Conservation (phyloP, 2,329 filamentous ascomycete genomes). For the Graphiopsis chlorocephala region DNA sequence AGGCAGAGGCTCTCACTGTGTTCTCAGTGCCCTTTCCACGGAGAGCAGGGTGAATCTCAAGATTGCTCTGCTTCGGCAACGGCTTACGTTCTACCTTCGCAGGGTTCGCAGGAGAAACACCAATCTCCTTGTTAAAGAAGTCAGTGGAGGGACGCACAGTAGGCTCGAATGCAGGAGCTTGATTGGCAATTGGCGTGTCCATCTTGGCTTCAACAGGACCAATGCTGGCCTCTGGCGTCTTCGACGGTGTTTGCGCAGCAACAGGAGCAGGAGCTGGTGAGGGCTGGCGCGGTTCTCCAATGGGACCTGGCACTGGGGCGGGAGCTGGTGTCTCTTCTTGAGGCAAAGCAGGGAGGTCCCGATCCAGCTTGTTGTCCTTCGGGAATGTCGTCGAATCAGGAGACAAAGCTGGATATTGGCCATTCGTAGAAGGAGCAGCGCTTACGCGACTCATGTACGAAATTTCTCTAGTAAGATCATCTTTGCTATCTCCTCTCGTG, state of each 20-base stretch:
- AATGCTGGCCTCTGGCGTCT: constrained; percentile 17
- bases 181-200: constrained; percentile 12
- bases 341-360: constrained; percentile 45
- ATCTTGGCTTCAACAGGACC: constrained; percentile 14
- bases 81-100: constrained; percentile 34
- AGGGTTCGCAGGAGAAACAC: constrained; percentile 17
- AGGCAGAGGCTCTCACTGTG: constrained; percentile 17
- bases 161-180: constrained; percentile 13
- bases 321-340: neutral
- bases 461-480: constrained; percentile 26
- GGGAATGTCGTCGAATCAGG: constrained; percentile 17
- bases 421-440: constrained; percentile 13
- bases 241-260: neutral
- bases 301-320: constrained; percentile 7
- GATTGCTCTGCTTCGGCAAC: constrained; percentile 24
- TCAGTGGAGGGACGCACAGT: constrained; percentile 13
- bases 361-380: constrained; percentile 8
- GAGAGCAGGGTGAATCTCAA: constrained; percentile 44
- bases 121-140: constrained; percentile 26
- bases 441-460: constrained; percentile 30
- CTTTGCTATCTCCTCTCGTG: constrained; percentile 45
- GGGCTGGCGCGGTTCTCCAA: neutral
- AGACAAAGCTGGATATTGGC: constrained; percentile 14
- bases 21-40: constrained; percentile 29
- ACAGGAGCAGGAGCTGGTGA: constrained; percentile 15